phyloP scores from a whole-genome alignment of 768 basidiomycete genomes.

The Amanita polypyramis region DNA sequence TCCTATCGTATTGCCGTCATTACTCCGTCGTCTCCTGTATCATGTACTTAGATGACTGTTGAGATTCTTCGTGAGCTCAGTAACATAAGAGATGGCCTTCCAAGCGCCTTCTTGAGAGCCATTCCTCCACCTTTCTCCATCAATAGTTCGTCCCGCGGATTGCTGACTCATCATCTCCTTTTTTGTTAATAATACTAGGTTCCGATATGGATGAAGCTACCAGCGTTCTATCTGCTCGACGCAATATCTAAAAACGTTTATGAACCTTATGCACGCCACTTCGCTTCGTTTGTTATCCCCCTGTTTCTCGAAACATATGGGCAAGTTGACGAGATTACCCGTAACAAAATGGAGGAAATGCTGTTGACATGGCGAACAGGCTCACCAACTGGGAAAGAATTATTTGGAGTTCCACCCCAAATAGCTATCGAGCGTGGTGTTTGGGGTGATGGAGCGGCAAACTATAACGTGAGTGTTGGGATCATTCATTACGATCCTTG shows the following conservation, averaged over 20 bases:
- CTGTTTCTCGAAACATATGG: constrained; percentile 85
- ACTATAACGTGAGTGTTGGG: constrained; percentile 26
- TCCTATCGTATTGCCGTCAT: constrained; percentile 8
- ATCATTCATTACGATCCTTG: constrained; percentile 6
- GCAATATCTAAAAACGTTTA: constrained; percentile 96
- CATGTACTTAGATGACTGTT: constrained; percentile 25
- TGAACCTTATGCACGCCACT: constrained; percentile 82
- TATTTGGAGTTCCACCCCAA: constrained; percentile 79
- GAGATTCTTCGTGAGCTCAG: constrained; percentile 24
- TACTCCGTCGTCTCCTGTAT: constrained; percentile 18
- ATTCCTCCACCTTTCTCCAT: constrained; percentile 15
- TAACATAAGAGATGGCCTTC: constrained; percentile 22
- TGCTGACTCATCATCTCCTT: constrained; percentile 61
- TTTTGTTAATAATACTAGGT: constrained; percentile 49
- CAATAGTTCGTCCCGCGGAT: constrained; percentile 31
- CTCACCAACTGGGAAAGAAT: constrained; percentile 65
- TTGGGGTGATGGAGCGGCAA: constrained; percentile 51
- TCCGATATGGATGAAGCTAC: constrained; percentile 81
- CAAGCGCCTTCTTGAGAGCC: constrained; percentile 10
- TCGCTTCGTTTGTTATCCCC: constrained; percentile 71
- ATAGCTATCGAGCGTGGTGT: constrained; percentile 76
- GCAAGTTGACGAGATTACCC: constrained; percentile 73
- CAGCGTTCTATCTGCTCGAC: constrained; percentile 90
- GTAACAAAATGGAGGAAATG: constrained; percentile 97
- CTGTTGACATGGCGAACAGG: constrained; percentile 90